Evolutionary conservation across 1,284 basidiomycete genomes (phyloP).

Genomic region (Ustilago xerochloae): DNA sequence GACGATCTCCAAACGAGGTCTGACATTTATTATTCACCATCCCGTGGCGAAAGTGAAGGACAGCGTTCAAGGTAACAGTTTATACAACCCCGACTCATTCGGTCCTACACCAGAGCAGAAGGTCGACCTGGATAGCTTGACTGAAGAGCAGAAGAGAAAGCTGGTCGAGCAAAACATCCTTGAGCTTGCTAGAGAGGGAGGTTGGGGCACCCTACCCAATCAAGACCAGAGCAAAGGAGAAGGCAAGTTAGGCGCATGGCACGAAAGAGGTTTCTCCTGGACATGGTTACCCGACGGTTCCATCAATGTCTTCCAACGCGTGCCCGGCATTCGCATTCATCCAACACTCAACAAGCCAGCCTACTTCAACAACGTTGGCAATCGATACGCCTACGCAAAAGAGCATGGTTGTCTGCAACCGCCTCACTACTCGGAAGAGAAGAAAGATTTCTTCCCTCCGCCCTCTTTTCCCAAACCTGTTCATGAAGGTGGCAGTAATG

Average conservation of each 20-base stretch:
- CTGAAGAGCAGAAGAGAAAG: slow-evolving; percentile 33
- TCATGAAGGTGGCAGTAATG: not conserved
- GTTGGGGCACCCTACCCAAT: slow-evolving; percentile 14
- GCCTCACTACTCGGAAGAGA: slow-evolving; percentile 30
- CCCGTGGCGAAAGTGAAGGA: slow-evolving; percentile 40
- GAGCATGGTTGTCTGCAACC: slow-evolving; percentile 23
- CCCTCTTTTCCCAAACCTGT: slow-evolving; percentile 28
- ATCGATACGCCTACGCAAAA: slow-evolving; percentile 38
- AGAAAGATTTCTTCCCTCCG: slow-evolving; percentile 35
- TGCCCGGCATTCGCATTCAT: slow-evolving; percentile 45
- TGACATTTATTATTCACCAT: slow-evolving; percentile 51
- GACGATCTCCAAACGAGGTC: slow-evolving; percentile 20
- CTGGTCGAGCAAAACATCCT: slow-evolving; percentile 45
- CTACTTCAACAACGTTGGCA: slow-evolving; percentile 54
- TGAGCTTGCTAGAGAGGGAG: slow-evolving; percentile 44
- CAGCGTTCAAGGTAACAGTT: slow-evolving; percentile 39
- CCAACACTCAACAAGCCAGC: slow-evolving; percentile 32
- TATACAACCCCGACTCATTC: slow-evolving; percentile 45
- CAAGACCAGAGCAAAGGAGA: not conserved
- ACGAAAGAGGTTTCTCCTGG: slow-evolving; percentile 39
- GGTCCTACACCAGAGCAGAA: slow-evolving; percentile 27
- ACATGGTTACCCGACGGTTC: slow-evolving; percentile 50
- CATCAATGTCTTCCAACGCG: slow-evolving; percentile 47
- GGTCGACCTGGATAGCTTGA: slow-evolving; percentile 13
- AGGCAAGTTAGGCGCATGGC: slow-evolving; percentile 33